Conservation (phyloP, 768 basidiomycete genomes). For the Podaxis sp. region DNA sequence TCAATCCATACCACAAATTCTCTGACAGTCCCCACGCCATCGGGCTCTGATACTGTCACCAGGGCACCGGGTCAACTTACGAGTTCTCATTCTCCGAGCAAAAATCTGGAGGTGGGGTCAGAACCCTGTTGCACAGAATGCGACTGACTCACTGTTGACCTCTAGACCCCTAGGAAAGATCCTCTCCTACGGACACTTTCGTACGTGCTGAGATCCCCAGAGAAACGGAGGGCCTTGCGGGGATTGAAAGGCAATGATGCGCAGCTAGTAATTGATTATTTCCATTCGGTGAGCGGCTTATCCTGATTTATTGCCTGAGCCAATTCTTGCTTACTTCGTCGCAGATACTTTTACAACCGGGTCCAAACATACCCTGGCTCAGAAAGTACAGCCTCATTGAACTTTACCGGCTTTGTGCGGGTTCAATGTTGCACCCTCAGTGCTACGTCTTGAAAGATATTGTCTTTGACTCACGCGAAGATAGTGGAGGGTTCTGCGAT, state of each 20-base stretch:
- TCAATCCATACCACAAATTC: no score
- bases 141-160: no score
- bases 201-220: neutral
- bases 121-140: no score
- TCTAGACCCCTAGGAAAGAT: no score
- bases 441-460: constrained; percentile 1
- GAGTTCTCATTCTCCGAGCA: no score
- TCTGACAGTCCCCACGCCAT: no score
- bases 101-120: no score
- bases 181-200: neutral
- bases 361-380: neutral
- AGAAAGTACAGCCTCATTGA: neutral
- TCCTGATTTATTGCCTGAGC: neutral
- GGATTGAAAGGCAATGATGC: neutral
- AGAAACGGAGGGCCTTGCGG: neutral
- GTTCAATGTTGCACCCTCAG: neutral
- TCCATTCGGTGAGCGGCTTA: neutral
- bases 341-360: neutral
- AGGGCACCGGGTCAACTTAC: no score
- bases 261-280: neutral
- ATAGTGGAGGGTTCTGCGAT: neutral
- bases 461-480: neutral
- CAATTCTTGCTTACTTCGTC: neutral
- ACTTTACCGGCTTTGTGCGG: neutral
- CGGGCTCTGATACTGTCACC: no score